Conservation (phyloP, 495 filamentous ascomycete genomes). For the Aspergillus steynii region DNA sequence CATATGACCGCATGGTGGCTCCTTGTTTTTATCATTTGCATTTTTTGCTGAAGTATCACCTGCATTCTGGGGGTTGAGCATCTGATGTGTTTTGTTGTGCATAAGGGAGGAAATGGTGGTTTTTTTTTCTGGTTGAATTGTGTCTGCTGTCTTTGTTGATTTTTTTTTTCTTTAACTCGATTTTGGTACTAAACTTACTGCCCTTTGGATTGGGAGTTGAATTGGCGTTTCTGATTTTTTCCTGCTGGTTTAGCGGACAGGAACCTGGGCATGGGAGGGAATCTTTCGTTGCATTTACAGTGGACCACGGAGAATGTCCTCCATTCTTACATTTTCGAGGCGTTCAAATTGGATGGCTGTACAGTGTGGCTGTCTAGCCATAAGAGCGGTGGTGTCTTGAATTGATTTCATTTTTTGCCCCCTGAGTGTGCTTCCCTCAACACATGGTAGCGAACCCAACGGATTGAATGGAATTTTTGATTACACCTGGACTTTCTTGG, state of each 20-base stretch:
- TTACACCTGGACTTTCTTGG: background rate
- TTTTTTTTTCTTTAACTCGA: conserved; percentile 2
- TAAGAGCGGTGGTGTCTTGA: background rate
- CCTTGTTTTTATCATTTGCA: conserved; percentile 5
- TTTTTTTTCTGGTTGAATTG: conserved; percentile 10
- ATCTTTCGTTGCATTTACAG: conserved; percentile 23
- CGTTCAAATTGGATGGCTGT: conserved; percentile 5
- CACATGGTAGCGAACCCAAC: background rate
- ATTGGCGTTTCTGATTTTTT: conserved; percentile 8
- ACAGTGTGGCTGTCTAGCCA: conserved; percentile 7
- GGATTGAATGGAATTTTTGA: background rate
- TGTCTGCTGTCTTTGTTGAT: conserved; percentile 3
- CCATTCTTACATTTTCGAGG: conserved; percentile 9
- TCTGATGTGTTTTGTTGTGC: conserved; percentile 10
- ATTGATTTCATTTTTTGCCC: background rate
- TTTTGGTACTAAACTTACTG: background rate
- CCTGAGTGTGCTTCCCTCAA: background rate
- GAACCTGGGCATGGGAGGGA: conserved; percentile 15
- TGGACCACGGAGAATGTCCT: conserved; percentile 17
- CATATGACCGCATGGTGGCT: conserved; percentile 11
- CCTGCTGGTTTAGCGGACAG: conserved; percentile 2
- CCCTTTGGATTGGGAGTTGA: conserved; percentile 9
- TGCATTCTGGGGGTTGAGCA: conserved; percentile 7
- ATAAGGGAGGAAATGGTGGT: conserved; percentile 12
- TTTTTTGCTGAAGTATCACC: conserved; percentile 7